Evolutionary conservation across 2,329 filamentous ascomycete genomes (phyloP).

Genomic region (Mycosphaerelloides madeirae): DNA sequence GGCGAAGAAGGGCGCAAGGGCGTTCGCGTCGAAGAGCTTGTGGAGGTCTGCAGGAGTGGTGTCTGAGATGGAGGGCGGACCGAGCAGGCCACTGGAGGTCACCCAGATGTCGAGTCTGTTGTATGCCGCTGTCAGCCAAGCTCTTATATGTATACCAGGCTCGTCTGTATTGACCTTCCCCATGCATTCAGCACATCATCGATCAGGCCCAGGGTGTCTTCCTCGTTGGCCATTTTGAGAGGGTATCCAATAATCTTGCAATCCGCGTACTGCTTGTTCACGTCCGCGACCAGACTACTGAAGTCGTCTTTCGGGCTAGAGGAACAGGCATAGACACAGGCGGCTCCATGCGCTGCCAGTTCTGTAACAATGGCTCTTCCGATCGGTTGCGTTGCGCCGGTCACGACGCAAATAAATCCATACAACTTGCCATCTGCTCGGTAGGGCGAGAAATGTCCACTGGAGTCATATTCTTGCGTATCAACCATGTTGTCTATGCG

Average conservation of each 20-base stretch:
- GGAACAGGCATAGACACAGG: conserved; percentile 59
- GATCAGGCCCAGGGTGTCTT: conserved; percentile 56
- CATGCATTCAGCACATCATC: conserved; percentile 60
- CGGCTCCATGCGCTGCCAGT: conserved; percentile 60
- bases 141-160: not conserved
- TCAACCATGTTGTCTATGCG: no score
- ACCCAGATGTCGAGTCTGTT: conserved; percentile 57
- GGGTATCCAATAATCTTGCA: conserved; percentile 60
- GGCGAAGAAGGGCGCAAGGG: conserved; percentile 60
- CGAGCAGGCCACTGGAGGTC: conserved; percentile 54
- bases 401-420: conserved; percentile 62
- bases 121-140: conserved; percentile 12
- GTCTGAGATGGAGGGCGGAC: conserved; percentile 52
- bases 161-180: conserved; percentile 36
- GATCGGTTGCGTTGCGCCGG: conserved; percentile 57
- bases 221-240: conserved; percentile 55
- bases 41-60: conserved; percentile 55
- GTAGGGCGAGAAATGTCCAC: conserved; percentile 49
- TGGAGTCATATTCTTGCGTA: no score
- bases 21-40: conserved; percentile 57
- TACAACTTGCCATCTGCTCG: conserved; percentile 57
- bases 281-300: conserved; percentile 38
- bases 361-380: conserved; percentile 57
- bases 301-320: conserved; percentile 40
- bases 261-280: conserved; percentile 42